A percentile compares a stretch with the other conserved stretches of the same genome.
Conservation (phyloP, 2,329 filamentous ascomycete species). For the Aspergillus puulaauensis region DNA sequence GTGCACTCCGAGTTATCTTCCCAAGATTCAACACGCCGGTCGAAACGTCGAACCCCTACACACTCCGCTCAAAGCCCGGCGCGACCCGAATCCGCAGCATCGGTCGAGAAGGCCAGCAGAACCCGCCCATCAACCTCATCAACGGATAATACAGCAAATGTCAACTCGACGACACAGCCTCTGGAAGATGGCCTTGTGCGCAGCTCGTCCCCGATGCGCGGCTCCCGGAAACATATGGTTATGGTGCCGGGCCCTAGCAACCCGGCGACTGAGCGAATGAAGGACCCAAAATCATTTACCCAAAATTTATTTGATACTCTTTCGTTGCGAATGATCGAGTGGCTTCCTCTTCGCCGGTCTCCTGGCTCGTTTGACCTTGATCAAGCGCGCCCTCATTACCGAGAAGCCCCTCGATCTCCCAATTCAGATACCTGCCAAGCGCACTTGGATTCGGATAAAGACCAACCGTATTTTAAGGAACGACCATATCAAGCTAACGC, state of each 20-base stretch:
- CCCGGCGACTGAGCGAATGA: conserved; percentile 34
- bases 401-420: conserved; percentile 9
- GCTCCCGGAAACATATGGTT: conserved; percentile 8
- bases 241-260: conserved; percentile 20
- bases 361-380: conserved; percentile 21
- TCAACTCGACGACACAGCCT: not conserved
- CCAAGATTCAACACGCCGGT: conserved; percentile 26
- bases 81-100: not conserved
- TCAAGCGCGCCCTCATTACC: conserved; percentile 7
- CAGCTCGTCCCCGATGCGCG: not conserved
- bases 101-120: not conserved
- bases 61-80: conserved; percentile 18
- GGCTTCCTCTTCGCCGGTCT: conserved; percentile 43
- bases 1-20: conserved; percentile 26
- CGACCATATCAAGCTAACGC: conserved; percentile 10
- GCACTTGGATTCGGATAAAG: conserved; percentile 6
- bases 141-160: not conserved
- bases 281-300: conserved; percentile 62
- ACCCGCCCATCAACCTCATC: not conserved
- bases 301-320: conserved; percentile 57
- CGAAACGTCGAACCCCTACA: conserved; percentile 32
- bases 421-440: conserved; percentile 13
- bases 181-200: not conserved
- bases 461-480: conserved; percentile 12
- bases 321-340: conserved; percentile 46